phyloP scores from a whole-genome alignment of 176 grass and related monocot species.

The Oryza nivara region DNA sequence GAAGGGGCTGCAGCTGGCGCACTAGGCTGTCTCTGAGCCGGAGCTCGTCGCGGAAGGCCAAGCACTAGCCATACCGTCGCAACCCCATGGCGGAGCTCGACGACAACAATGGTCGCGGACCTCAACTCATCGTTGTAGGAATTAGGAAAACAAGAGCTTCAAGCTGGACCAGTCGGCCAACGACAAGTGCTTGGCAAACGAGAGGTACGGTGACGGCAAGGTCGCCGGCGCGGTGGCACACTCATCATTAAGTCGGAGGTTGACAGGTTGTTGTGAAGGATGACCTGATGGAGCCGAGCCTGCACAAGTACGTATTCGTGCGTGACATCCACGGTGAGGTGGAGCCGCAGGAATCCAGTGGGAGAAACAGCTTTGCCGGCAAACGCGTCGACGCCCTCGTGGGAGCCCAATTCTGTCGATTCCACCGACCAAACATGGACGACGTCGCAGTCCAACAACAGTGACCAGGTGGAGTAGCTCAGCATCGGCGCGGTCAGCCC shows the following conservation, averaged over 20 bases:
- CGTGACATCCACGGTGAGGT: constrained; percentile 57
- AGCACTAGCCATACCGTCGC: constrained; percentile 65
- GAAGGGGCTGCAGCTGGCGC: constrained; percentile 14
- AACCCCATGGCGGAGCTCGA: constrained; percentile 89
- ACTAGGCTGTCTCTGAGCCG: constrained; percentile 66
- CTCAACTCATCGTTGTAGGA: too few relatives aligned
- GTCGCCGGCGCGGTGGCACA: not conserved
- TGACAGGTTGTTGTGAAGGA: constrained; percentile 56
- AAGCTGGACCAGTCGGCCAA: constrained; percentile 38
- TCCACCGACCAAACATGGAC: constrained; percentile 67
- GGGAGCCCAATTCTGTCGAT: constrained; percentile 75
- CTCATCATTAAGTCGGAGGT: constrained; percentile 55
- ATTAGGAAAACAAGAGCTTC: constrained; percentile 59
- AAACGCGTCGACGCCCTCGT: constrained; percentile 65
- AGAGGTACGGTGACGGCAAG: constrained; percentile 22
- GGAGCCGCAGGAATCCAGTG: constrained; percentile 78
- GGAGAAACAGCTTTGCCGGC: constrained; percentile 85
- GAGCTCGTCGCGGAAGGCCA: constrained; percentile 78
- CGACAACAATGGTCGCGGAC: constrained; percentile 59
- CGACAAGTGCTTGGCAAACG: constrained; percentile 49
- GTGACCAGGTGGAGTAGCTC: constrained; percentile 61
- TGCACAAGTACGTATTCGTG: constrained; percentile 94
- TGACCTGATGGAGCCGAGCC: constrained; percentile 69
- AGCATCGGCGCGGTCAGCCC: constrained; percentile 25
- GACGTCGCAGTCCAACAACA: constrained; percentile 49